These are phyloP conservation scores for Chlorella sp. DNA, from an alignment of 139 green algal species.

Conservation along the genomic window DNA sequence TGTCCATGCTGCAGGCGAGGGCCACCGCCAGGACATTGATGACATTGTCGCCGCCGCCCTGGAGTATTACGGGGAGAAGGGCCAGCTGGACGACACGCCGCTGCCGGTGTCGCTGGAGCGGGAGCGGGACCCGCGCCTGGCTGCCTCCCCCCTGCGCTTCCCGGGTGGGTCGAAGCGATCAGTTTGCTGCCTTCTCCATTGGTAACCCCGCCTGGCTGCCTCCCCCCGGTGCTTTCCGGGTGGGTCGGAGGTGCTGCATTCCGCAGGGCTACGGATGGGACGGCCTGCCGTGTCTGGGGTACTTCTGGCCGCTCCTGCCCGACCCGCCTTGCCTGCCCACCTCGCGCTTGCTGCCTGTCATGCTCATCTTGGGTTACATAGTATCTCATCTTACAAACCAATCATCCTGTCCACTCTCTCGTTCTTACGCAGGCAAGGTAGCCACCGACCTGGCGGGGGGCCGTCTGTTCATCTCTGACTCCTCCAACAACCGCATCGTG, in stretches of 20 bases:
- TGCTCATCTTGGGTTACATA: too few species aligned
- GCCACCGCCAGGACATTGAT: conserved; percentile 67
- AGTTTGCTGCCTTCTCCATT: background rate
- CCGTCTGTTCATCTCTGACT: conserved; percentile 83
- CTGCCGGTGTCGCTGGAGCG: conserved; percentile 74
- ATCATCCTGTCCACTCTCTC: too few species aligned
- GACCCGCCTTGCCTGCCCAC: too few species aligned
- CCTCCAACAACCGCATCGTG: conserved; percentile 83
- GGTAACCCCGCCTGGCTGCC: background rate
- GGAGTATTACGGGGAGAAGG: conserved; percentile 72
- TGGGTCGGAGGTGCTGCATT: too few species aligned
- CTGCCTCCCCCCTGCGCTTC: conserved; percentile 63
- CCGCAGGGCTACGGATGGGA: too few species aligned
- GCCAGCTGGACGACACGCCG: conserved; percentile 60
- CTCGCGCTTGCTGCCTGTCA: too few species aligned
- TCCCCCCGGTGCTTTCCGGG: background rate
- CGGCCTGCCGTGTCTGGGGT: too few species aligned
- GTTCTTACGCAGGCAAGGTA: too few species aligned
- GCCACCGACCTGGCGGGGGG: conserved; percentile 57
- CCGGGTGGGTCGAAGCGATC: conserved; percentile 41
- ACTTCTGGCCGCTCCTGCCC: too few species aligned
- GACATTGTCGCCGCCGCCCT: conserved; percentile 78
- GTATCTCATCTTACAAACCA: too few species aligned
- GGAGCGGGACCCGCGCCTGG: conserved; percentile 59
- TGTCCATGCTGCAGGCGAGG: conserved; percentile 46